Conservation (phyloP, 2,329 filamentous ascomycete species). For the Diplocarpon mali region DNA sequence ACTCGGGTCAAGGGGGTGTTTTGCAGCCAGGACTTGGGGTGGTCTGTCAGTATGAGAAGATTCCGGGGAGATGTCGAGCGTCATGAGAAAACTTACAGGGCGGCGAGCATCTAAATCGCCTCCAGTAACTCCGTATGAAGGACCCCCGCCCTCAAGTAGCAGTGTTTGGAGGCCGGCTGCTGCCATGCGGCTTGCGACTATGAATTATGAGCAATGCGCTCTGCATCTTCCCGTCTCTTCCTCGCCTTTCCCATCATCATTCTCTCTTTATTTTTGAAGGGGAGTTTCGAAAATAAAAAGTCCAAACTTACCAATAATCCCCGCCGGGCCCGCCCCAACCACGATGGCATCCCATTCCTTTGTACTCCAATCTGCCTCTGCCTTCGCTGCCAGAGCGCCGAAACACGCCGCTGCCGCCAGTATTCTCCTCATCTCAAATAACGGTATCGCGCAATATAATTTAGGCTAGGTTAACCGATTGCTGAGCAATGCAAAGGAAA, state of each 20-base stretch:
- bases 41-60: neutral
- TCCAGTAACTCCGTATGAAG: constrained; percentile 38
- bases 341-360: constrained; percentile 30
- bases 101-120: constrained; percentile 30
- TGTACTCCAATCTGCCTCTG: constrained; percentile 5
- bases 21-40: constrained; percentile 32
- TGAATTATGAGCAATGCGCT: neutral
- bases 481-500: too few species aligned
- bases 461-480: too few species aligned
- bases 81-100: constrained; percentile 23
- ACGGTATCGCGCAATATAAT: too few species aligned
- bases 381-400: neutral
- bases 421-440: too few species aligned
- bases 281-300: neutral
- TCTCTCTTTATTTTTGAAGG: neutral
- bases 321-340: constrained; percentile 40
- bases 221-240: too few species aligned
- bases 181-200: constrained; percentile 28
- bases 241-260: neutral
- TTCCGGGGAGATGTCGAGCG: neutral
- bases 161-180: constrained; percentile 41
- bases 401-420: too few species aligned
- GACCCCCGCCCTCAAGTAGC: constrained; percentile 39
- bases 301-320: constrained; percentile 32
- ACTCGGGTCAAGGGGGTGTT: constrained; percentile 38